Conservation (phyloP, 2,329 filamentous ascomycete species). For the Xylaria sp. region DNA sequence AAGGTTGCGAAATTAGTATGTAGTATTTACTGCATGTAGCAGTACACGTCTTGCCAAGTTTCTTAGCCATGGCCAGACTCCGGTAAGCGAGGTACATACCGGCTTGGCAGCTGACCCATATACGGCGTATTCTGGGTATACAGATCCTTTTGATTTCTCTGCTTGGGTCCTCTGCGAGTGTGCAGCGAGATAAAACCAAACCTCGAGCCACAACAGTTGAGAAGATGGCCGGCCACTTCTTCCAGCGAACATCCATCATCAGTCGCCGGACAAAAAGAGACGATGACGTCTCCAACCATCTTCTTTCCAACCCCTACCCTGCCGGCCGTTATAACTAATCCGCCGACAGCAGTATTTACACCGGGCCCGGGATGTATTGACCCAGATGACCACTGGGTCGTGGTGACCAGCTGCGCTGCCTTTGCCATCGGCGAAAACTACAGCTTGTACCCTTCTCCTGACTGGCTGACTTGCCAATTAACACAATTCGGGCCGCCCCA, state of each 20-base stretch:
- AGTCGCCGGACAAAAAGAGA: not conserved
- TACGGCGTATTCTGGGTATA: not conserved
- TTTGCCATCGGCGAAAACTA: slow-evolving; percentile 1
- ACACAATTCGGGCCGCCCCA: slow-evolving; percentile 30
- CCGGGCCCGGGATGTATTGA: slow-evolving; percentile 31
- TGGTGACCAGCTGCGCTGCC: slow-evolving; percentile 31
- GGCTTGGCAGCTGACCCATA: slow-evolving; percentile 4
- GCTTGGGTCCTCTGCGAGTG: not conserved
- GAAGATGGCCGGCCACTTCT: not conserved
- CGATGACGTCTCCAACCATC: slow-evolving; percentile 26
- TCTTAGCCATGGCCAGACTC: slow-evolving; percentile 2
- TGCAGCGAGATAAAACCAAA: slow-evolving; percentile 3
- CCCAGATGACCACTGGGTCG: slow-evolving; percentile 33
- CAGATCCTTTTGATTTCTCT: not conserved
- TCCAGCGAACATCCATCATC: not conserved
- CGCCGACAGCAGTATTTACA: slow-evolving; percentile 33
- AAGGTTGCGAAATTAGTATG: no score
- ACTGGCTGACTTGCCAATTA: slow-evolving; percentile 36
- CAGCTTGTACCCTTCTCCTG: slow-evolving; percentile 5
- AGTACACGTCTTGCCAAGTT: slow-evolving; percentile 15
- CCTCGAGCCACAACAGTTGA: not conserved
- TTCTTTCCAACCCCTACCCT: slow-evolving; percentile 14
- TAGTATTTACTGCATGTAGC: no score
- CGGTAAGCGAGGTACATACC: not conserved
- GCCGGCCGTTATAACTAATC: slow-evolving; percentile 26